Conservation (phyloP, 805 yeast species). For the Yarrowia sp. region DNA sequence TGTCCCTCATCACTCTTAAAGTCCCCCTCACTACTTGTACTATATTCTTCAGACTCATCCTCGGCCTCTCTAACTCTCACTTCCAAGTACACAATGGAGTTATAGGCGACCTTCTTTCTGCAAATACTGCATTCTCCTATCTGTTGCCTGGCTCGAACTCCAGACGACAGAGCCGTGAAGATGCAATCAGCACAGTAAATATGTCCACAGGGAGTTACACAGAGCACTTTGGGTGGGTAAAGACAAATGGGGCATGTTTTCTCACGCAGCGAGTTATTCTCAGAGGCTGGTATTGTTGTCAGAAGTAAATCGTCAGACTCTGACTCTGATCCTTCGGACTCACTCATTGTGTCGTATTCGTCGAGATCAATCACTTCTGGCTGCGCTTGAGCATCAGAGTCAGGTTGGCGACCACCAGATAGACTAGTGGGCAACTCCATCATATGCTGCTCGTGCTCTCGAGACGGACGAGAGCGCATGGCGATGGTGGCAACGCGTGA, state of each 20-base stretch:
- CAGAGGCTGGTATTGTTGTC: neutral
- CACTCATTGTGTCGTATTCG: neutral
- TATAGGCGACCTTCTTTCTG: constrained; percentile 1
- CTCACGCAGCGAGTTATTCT: constrained; percentile 6
- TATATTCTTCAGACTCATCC: neutral
- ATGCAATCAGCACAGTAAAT: constrained; percentile 12
- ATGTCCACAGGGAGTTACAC: constrained; percentile 25
- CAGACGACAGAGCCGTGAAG: neutral
- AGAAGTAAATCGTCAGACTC: constrained; percentile 4
- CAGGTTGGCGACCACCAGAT: neutral
- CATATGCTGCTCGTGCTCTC: constrained; percentile 2
- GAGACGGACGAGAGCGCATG: neutral
- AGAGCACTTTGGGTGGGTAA: constrained; percentile 5
- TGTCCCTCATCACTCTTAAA: neutral
- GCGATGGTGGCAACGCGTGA: constrained; percentile 5
- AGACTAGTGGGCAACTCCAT: neutral
- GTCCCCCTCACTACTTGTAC: neutral
- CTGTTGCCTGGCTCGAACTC: neutral
- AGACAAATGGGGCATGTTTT: constrained; percentile 6
- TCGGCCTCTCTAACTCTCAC: neutral
- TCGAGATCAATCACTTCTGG: constrained; percentile 10
- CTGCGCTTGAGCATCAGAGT: neutral
- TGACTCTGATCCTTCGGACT: neutral
- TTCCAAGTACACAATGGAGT: constrained; percentile 10
- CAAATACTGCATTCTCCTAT: constrained; percentile 14